These are phyloP conservation scores for Harringtonia aguacate DNA, from an alignment of 2,329 filamentous ascomycete genomes.

Conservation along the genomic window DNA sequence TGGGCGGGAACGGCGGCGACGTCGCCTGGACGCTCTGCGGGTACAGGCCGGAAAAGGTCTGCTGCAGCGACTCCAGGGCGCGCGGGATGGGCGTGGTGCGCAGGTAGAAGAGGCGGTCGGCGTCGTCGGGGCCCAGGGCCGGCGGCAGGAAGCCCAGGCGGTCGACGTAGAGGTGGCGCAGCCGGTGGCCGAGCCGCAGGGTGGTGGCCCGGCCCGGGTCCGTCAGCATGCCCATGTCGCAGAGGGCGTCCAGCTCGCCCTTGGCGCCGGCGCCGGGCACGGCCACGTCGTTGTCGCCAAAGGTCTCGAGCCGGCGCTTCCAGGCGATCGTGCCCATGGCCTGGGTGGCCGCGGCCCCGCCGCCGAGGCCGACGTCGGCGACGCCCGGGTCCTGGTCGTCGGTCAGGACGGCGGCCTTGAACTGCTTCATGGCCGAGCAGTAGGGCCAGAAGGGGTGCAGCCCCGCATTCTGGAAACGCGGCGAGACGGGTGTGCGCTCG, in stretches of 20 bases:
- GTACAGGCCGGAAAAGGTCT: slow-evolving; percentile 66
- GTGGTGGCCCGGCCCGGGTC: slow-evolving; percentile 66
- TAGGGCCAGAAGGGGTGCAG: slow-evolving; percentile 76
- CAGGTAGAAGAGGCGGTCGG: slow-evolving; percentile 51
- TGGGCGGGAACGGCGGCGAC: slow-evolving; percentile 27
- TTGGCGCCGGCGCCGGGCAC: slow-evolving; percentile 55
- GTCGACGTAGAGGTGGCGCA: slow-evolving; percentile 64
- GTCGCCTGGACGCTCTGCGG: slow-evolving; percentile 27
- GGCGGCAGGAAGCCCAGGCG: slow-evolving; percentile 61
- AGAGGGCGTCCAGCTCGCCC: slow-evolving; percentile 69
- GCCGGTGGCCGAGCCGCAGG: slow-evolving; percentile 53
- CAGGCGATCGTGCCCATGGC: slow-evolving; percentile 41
- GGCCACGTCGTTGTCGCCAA: slow-evolving; percentile 60
- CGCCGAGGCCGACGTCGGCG: slow-evolving; percentile 26
- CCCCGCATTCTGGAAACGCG: slow-evolving; percentile 75
- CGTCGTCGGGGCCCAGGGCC: slow-evolving; percentile 32
- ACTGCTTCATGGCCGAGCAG: slow-evolving; percentile 64
- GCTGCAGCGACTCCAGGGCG: slow-evolving; percentile 67
- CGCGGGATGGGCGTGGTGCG: slow-evolving; percentile 65
- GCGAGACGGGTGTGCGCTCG: slow-evolving; percentile 72
- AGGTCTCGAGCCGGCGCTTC: slow-evolving; percentile 72
- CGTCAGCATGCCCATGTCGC: slow-evolving; percentile 67
- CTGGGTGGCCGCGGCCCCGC: slow-evolving; percentile 17
- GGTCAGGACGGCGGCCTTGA: slow-evolving; percentile 44
- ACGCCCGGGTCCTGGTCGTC: slow-evolving; percentile 28